These are phyloP conservation scores for Penicillium sp. DNA, from an alignment of 2,329 filamentous ascomycete species.

Conservation along the genomic window DNA sequence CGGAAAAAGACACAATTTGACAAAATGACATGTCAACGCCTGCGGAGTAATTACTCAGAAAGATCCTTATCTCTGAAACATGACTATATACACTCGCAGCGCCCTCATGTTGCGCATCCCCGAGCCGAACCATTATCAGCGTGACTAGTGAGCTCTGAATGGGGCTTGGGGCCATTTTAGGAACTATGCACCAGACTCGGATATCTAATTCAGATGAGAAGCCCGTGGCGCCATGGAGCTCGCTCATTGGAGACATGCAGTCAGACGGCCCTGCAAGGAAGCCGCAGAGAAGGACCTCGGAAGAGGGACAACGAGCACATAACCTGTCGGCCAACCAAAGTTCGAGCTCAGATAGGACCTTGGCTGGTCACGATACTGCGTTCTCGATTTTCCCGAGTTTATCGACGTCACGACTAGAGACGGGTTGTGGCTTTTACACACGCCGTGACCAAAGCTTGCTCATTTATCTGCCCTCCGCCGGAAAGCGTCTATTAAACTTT, in stretches of 20 bases:
- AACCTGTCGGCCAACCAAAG: neutral
- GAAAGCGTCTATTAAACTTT: neutral
- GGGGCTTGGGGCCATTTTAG: neutral
- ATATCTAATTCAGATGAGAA: neutral
- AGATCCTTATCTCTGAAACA: neutral
- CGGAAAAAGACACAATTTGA: neutral
- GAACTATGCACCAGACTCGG: neutral
- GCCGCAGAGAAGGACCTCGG: constrained; percentile 3
- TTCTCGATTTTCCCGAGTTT: neutral
- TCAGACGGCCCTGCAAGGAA: constrained; percentile 4
- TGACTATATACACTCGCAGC: neutral
- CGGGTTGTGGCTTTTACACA: constrained; percentile 1
- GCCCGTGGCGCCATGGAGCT: neutral
- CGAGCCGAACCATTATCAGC: neutral
- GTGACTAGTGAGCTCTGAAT: neutral
- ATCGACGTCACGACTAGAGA: neutral
- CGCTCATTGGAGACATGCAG: neutral
- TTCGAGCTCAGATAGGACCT: too few relatives aligned
- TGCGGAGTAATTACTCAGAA: neutral
- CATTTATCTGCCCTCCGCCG: neutral
- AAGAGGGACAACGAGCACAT: neutral
- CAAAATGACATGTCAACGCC: neutral
- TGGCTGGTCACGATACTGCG: constrained; percentile 2
- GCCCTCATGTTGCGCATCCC: neutral
- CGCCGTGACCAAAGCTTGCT: neutral